Evolutionary conservation across 2,329 filamentous ascomycete species (phyloP), one percentile per base, ranked within the genome.

Genomic region (Aspergillus flavus): DNA sequence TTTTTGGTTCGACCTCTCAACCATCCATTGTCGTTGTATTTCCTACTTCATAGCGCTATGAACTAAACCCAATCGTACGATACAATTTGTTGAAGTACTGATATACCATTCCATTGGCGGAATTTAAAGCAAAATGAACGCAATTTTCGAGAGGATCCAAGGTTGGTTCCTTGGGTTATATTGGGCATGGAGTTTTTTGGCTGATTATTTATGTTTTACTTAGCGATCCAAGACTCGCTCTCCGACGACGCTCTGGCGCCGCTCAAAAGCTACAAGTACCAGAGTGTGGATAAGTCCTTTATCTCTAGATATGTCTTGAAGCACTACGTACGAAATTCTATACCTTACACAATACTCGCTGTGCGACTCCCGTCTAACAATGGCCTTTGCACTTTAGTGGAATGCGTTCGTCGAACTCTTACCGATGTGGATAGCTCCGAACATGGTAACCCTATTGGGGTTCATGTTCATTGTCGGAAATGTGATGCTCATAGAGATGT

Each of bases 221-320:
- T 43, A 78, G 78, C 76, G 72, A 75, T 73, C 67, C 79, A 79
- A 72, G 85, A 88, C 67, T 85, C 84, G 69, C 83, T 98, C 70
- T 96, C 94, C 32, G 93, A 97, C 73, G 93, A 98, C 73, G 93
- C 93, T 60, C 87, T 99, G 70, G 85, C 91, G 64, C 94, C 97
- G 78, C 89, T 99, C 72, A 95, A 93, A 80, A 89, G 90, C 64
- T 99, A 99, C 88, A 96, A 97, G 77, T 99, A 99, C 81, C 96
- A 93, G 71, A 92, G 91, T 73, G 93, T 99, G 79, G 95, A 99
- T 84, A 94, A 97, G 81, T 97, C 94, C 57, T 90, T 91, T 66
- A 88, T 97, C 64, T 98, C 95, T 62, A 87, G 94, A 78, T 96
- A 98, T 80, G 92, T 99, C 75, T 86, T 99, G 57, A 91, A 90